Base-by-base conservation (phyloP, 1,284 basidiomycete species). In the Irpex lacteus region DNA sequence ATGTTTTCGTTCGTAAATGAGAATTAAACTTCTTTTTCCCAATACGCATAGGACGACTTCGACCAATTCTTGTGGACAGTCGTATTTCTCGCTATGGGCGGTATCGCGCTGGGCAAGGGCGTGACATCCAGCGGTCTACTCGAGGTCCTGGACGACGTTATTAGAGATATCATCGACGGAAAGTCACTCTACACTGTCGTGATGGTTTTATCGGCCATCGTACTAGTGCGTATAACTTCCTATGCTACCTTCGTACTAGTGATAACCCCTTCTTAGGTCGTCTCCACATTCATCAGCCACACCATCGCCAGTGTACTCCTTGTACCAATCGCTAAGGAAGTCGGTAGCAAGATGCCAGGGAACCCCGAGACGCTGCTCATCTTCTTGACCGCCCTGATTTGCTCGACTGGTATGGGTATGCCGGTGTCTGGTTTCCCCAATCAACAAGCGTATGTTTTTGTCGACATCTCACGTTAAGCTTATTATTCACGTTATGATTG, bases 361-460 rank as follows among this genome's bases (percentile, higher is more conserved):
- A 71, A 82, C 62, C 91, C 91, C 69, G 81, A 86, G 65, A 88
- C 95, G 71, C 78, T 98, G 7, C 84, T 98, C 66, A 93, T 98
- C 71, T 96, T 98, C 80, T 86, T 94, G 57, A 98, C 96, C 7
- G 95, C 89, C 1, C 80, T 99, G 66, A 92, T 98, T 63, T 98
- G 96, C 71, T 96, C 94, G 36, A 85, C 95, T 2, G 98, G 97
- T 0, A 99, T 99, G 97, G 98, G 96, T 5, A 91, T 99, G 83
- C 96, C 96, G 3, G 96, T 98, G 40, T 96, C 93, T 65, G 97
- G 97, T 5, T 98, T 99, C 82, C 97, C 96, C 0, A 98, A 98
- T 76, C 94, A 96, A 79, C 95, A 94, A 62, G 95, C 94, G 92
- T 95, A 77, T 73, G 92, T 88, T 65, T 9, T 3, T 15, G 3